Base-by-base conservation (phyloP, 2,329 filamentous ascomycete genomes). In the Talaromyces sp. region DNA sequence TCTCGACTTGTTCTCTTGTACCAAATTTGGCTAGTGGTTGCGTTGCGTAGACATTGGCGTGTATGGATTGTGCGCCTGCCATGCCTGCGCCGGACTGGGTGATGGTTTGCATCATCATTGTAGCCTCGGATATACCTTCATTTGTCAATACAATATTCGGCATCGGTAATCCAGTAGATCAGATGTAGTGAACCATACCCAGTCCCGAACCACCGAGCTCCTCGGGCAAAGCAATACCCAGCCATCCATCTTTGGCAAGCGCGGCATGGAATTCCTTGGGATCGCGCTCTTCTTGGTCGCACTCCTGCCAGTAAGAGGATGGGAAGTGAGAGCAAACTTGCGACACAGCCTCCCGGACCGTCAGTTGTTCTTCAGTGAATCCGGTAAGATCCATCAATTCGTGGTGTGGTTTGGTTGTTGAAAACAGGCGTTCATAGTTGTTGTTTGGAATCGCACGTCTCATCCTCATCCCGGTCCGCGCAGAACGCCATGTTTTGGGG, bases 71-170 rank as follows among this genome's bases (percentile, higher is more conserved):
- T 0, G 83, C 84, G 0, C 83, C 83, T 16, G 89, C 89, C 81
- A 95, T 92, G 3, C 91, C 91, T 3, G 91, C 91, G 0, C 91
- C 91, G 1, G 85, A 88, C 76, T 92, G 88, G 0, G 88, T 80
- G 62, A 93, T 90, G 1, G 90, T 90, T 69, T 96, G 91, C 81
- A 95, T 84, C 90, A 95, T 93, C 84, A 93, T 90, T 0, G 88
- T 91, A 0, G 91, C 91, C 72, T 95, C 91, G 0, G 88, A 88
- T 39, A 96, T 92, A 70, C 76, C 90, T 61, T 54, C 11, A 31
- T 37, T 18, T 40, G 12, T 58, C 44, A 57, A 37, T 40, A 25
- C 12, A 1, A 23, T 21, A 18, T 14, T 6, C 11, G 11, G 28
- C 8, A 37, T 37, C 12, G 12, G 35, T 35, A 35, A 6, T 28